Conservation (phyloP, 768 basidiomycete genomes). For the Amanita inopinata region DNA sequence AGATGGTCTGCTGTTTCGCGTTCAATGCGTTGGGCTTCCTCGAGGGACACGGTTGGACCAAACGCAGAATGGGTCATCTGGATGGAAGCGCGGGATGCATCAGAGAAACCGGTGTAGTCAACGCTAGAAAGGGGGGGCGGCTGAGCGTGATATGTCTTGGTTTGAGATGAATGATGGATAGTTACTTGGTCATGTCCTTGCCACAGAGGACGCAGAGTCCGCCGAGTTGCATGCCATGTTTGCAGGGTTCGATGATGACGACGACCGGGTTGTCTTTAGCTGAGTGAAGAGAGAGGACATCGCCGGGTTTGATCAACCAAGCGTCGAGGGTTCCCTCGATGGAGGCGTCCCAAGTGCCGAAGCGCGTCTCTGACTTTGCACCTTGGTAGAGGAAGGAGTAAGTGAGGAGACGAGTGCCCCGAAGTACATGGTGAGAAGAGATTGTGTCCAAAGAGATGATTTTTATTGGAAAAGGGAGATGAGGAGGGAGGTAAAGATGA, state of each 20-base stretch:
- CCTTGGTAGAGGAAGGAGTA: slow-evolving; percentile 68
- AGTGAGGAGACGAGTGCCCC: slow-evolving; percentile 73
- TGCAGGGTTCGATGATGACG: slow-evolving; percentile 82
- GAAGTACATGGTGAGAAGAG: slow-evolving; percentile 36
- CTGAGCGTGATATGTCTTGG: slow-evolving; percentile 1
- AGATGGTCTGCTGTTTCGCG: slow-evolving; percentile 73
- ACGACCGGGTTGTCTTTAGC: slow-evolving; percentile 56
- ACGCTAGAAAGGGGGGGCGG: slow-evolving; percentile 31
- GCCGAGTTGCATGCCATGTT: slow-evolving; percentile 86
- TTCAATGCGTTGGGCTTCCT: slow-evolving; percentile 88
- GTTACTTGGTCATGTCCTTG: slow-evolving; percentile 85
- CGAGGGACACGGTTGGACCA: slow-evolving; percentile 84
- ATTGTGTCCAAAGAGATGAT: slow-evolving; percentile 58
- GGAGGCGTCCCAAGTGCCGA: slow-evolving; percentile 86
- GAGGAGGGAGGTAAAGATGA: slow-evolving; percentile 61
- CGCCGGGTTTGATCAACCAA: slow-evolving; percentile 64
- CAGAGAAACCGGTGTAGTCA: slow-evolving; percentile 85
- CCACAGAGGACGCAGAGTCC: slow-evolving; percentile 93
- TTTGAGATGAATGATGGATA: slow-evolving; percentile 12
- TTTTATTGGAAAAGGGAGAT: slow-evolving; percentile 83
- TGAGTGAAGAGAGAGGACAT: slow-evolving; percentile 47
- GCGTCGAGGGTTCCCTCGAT: slow-evolving; percentile 67
- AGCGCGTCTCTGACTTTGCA: slow-evolving; percentile 53
- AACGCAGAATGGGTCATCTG: slow-evolving; percentile 92
- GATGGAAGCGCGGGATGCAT: slow-evolving; percentile 79